Conservation (phyloP, 2,329 filamentous ascomycete species). For the Alternaria sp. region DNA sequence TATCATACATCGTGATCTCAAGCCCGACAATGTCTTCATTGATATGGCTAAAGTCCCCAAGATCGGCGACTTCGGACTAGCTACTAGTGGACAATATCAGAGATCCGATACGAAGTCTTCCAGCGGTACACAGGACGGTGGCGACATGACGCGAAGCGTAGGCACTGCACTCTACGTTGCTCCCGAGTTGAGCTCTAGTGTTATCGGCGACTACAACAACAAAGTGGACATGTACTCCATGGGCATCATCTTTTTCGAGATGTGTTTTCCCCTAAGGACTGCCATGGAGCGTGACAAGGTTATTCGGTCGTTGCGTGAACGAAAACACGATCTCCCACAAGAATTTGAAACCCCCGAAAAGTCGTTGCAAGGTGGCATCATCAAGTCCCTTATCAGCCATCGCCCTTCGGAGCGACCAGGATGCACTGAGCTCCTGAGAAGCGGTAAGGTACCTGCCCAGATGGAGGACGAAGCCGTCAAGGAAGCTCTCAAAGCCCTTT, state of each 20-base stretch:
- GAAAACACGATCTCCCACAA: slow-evolving; percentile 72
- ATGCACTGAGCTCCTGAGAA: slow-evolving; percentile 81
- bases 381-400: slow-evolving; percentile 81
- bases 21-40: slow-evolving; percentile 98
- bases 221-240: slow-evolving; percentile 99
- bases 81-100: slow-evolving; percentile 83
- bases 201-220: slow-evolving; percentile 80
- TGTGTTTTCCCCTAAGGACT: slow-evolving; percentile 74
- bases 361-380: slow-evolving; percentile 75
- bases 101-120: slow-evolving; percentile 61
- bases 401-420: slow-evolving; percentile 83
- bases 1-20: slow-evolving; percentile 95
- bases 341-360: slow-evolving; percentile 77
- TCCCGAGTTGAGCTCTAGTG: slow-evolving; percentile 83
- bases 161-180: slow-evolving; percentile 91
- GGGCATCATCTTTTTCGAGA: slow-evolving; percentile 98
- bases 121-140: slow-evolving; percentile 47
- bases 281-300: slow-evolving; percentile 71
- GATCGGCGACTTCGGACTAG: slow-evolving; percentile 95
- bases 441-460: slow-evolving; percentile 86
- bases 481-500: slow-evolving; percentile 80
- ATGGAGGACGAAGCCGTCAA: slow-evolving; percentile 93
- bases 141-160: slow-evolving; percentile 74
- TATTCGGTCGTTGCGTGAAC: slow-evolving; percentile 73
- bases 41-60: slow-evolving; percentile 89